Evolutionary conservation across 1,139 yeast genomes (phyloP), one percentile per base, ranked within the genome.

Genomic region (Waltiozyma sp.): DNA sequence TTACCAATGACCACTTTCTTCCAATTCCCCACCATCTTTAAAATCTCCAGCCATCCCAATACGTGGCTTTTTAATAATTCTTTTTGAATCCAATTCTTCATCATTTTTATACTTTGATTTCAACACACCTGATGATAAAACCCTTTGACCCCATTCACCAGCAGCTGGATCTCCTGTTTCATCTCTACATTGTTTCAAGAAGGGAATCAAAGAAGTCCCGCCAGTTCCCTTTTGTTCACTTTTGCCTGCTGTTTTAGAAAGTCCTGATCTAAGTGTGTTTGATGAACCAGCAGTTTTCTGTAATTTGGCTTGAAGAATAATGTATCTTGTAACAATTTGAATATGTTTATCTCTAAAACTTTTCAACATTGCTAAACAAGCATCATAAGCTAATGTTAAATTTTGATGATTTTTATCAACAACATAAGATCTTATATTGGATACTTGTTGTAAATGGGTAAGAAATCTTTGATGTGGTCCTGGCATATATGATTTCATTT

Each of bases 141-240:
- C 68, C 48, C 91, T 70, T 56, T 77, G 76, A 61, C 94, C 95
- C 96, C 95, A 86, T 42, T 68, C 72, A 45, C 95, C 91, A 35
- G 94, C 95, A 23, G 95, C 95, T 8, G 88, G 78, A 54, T 82
- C 91, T 37, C 95, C 95, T 10, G 95, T 89, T 61, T 89, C 97
- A 63, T 89, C 96, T 60, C 97, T 77, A 52, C 96, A 89, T 62
- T 89, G 96, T 61, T 88, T 88, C 58, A 89, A 72, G 65, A 89
- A 89, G 28, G 96, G 96, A 48, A 89, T 74, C 54, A 89, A 70
- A 0, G 95, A 80, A 0, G 96, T 89, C 38, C 97, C 96, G 15
- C 97, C 97, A 1, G 97, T 89, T 10, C 97, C 97, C 51, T 78
- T 75, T 50, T 76, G 78, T 50, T 74, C 79, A 42, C 70, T 69